A percentile compares a stretch with the other conserved stretches of the same genome.
Evolutionary conservation across 169 alveolate genomes (phyloP).

Genomic region (Eimeria sp.): DNA sequence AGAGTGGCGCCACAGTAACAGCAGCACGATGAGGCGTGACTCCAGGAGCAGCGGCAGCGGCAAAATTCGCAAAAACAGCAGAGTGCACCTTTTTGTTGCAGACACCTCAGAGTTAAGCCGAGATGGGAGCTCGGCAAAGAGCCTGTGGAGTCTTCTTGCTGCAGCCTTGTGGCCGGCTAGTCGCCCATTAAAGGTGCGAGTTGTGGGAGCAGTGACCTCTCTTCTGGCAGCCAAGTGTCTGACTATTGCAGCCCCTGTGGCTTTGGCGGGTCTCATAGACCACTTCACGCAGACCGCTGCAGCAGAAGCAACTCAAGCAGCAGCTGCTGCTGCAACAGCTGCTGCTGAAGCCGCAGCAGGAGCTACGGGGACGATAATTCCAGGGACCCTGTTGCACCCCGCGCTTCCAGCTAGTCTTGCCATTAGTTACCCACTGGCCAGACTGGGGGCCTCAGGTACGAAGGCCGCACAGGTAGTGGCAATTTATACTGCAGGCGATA

Average conservation of each 20-base stretch:
- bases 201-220: conserved; percentile 47
- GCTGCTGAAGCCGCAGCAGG: conserved; percentile 34
- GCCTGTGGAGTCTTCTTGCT: conserved; percentile 50
- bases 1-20: not conserved
- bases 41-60: conserved; percentile 24
- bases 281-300: conserved; percentile 66
- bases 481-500: not conserved
- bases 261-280: conserved; percentile 85
- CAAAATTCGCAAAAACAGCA: not conserved
- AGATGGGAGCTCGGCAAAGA: not conserved
- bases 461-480: not conserved
- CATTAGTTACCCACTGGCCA: conserved; percentile 71
- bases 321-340: conserved; percentile 40
- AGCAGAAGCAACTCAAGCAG: conserved; percentile 5
- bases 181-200: conserved; percentile 29
- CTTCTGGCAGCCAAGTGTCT: conserved; percentile 84
- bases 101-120: not conserved
- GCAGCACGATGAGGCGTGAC: conserved; percentile 37
- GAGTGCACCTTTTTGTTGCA: not conserved
- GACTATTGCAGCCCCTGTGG: conserved; percentile 87
- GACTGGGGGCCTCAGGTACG: conserved; percentile 77
- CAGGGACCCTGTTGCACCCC: not conserved
- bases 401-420: conserved; percentile 63
- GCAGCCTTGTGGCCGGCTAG: conserved; percentile 81
- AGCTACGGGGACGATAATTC: not conserved